A percentile compares a stretch with the other conserved stretches of the same genome.
Evolutionary conservation across 371 early-diverging fungal genomes (phyloP).

Genomic region (Batkoa obscura): DNA sequence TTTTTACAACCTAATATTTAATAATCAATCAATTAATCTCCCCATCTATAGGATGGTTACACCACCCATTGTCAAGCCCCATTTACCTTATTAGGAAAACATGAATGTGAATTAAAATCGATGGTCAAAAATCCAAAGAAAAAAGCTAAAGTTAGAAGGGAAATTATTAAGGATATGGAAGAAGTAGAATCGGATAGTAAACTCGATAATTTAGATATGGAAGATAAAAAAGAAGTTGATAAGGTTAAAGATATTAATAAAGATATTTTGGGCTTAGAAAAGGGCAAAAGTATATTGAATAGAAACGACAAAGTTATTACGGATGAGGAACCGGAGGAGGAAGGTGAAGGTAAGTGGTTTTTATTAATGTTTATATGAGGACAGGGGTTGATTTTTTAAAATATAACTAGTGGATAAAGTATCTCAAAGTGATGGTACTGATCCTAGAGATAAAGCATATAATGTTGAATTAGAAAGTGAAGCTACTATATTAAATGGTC

Average conservation of each 20-base stretch:
- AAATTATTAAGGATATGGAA: no score
- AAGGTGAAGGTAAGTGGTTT: no score
- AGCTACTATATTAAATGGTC: constrained; percentile 30
- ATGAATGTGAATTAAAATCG: constrained; percentile 38
- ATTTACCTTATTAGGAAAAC: constrained; percentile 47
- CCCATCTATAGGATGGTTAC: constrained; percentile 40
- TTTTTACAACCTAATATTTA: no score
- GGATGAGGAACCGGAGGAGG: neutral
- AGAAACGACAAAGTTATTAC: neutral
- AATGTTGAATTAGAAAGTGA: constrained; percentile 9
- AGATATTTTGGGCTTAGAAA: neutral
- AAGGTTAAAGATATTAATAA: neutral
- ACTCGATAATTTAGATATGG: no score
- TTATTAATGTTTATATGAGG: no score
- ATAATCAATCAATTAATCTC: no score
- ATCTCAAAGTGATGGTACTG: no score
- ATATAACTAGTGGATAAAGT: no score
- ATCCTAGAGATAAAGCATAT: constrained; percentile 1
- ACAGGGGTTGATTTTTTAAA: no score
- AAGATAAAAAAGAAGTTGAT: neutral
- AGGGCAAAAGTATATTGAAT: neutral
- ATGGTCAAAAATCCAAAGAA: constrained; percentile 8
- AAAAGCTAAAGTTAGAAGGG: no score
- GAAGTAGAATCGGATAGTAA: no score
- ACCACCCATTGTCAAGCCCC: constrained; percentile 53